phyloP scores from a whole-genome alignment of 345 rosid genomes.

The Ceriops tagal region DNA sequence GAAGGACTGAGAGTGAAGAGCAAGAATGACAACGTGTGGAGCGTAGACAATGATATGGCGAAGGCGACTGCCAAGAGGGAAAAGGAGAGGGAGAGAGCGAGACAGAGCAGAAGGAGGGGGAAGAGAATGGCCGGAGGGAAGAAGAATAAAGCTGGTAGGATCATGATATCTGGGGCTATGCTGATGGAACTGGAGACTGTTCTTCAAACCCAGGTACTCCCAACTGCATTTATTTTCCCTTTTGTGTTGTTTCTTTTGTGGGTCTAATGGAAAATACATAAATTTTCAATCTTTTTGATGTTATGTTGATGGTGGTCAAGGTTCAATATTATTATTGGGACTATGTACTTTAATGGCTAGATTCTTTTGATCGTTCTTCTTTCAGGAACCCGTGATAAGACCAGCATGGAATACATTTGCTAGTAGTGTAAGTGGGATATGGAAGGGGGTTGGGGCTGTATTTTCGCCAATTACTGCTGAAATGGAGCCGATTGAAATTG shows the following conservation, averaged over 20 bases:
- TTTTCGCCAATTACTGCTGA: constrained; percentile 81
- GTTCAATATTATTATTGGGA: too few species aligned
- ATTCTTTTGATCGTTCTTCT: background rate
- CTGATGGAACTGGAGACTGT: constrained; percentile 71
- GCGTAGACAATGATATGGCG: constrained; percentile 68
- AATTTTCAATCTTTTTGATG: background rate
- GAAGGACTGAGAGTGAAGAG: constrained; percentile 43
- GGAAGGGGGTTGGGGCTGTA: constrained; percentile 95
- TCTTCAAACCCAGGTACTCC: constrained; percentile 78
- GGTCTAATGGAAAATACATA: background rate
- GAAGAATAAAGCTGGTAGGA: constrained; percentile 34
- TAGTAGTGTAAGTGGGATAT: constrained; percentile 89
- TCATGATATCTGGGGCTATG: constrained; percentile 69
- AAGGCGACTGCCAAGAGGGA: constrained; percentile 23
- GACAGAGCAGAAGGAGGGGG: constrained; percentile 43
- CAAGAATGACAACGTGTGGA: constrained; percentile 71
- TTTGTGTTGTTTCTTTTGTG: background rate
- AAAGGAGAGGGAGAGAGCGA: constrained; percentile 30
- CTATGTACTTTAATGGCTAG: background rate
- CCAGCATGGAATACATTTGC: constrained; percentile 82
- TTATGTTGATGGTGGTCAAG: background rate
- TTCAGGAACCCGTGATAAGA: constrained; percentile 85
- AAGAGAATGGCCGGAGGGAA: constrained; percentile 40
- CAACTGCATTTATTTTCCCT: background rate
- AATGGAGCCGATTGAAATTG: constrained; percentile 85